Conservation (phyloP, 257 asterid genomes). For the Solanum sitiens region DNA sequence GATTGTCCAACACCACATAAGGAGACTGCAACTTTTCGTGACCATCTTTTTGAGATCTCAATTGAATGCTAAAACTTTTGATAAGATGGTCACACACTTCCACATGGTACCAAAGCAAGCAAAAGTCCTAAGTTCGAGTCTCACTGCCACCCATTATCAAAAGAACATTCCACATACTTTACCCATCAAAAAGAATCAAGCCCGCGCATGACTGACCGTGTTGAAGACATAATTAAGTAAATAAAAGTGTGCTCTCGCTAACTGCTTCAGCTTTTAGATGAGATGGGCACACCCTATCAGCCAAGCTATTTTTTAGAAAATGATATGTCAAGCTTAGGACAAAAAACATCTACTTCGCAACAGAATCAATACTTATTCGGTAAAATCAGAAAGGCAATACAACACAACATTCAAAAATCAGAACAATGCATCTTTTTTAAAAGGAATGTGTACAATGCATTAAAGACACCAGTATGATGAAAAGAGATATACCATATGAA, state of each 20-base stretch:
- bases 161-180: not conserved
- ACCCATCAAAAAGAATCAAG: not conserved
- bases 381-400: not conserved
- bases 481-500: slow-evolving; percentile 47
- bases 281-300: not conserved
- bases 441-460: no score
- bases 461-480: not conserved
- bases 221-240: not conserved
- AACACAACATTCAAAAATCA: not conserved
- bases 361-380: not conserved
- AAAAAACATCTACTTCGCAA: not conserved
- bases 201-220: not conserved
- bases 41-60: not conserved
- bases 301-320: not conserved
- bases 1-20: not conserved
- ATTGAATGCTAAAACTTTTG: not conserved
- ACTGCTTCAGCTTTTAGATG: not conserved
- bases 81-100: not conserved
- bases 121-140: not conserved
- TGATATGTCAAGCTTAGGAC: not conserved
- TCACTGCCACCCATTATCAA: not conserved
- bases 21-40: not conserved
- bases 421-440: not conserved
- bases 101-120: not conserved
- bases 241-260: not conserved